phyloP scores from a whole-genome alignment of 2,329 filamentous ascomycete species.

The Hypoxylon sp. region DNA sequence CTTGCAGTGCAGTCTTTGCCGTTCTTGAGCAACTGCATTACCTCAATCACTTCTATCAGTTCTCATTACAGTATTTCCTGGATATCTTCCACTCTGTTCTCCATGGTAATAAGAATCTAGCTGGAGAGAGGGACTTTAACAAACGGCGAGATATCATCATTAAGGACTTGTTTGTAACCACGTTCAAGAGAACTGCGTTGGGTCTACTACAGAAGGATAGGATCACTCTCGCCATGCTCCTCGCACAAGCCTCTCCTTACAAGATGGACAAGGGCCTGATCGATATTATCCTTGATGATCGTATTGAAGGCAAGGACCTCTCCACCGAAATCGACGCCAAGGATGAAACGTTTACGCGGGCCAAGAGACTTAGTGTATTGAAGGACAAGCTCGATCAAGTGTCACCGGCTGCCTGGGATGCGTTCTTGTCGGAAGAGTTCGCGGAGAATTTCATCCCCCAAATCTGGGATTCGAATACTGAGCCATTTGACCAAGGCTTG shows the following conservation, averaged over 20 bases:
- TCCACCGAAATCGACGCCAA: conserved; percentile 76
- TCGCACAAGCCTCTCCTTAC: conserved; percentile 96
- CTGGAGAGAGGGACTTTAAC: conserved; percentile 80
- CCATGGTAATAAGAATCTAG: conserved; percentile 81
- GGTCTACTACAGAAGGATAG: conserved; percentile 94
- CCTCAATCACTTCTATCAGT: conserved; percentile 99
- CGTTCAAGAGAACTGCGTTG: conserved; percentile 93
- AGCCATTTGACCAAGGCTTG: conserved; percentile 81
- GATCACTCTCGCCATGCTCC: conserved; percentile 92
- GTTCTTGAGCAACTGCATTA: conserved; percentile 97
- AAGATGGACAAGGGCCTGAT: conserved; percentile 93
- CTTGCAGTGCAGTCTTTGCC: conserved; percentile 97
- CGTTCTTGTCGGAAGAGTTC: conserved; percentile 86
- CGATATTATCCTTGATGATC: conserved; percentile 86
- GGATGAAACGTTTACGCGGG: conserved; percentile 77
- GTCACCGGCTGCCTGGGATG: conserved; percentile 78
- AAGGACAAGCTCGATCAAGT: conserved; percentile 79
- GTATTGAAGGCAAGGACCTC: conserved; percentile 81
- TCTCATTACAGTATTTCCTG: conserved; percentile 97
- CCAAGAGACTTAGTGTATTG: conserved; percentile 79
- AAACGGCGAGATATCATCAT: conserved; percentile 90
- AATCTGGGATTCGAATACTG: conserved; percentile 77
- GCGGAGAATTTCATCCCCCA: conserved; percentile 87
- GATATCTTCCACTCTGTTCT: conserved; percentile 97
- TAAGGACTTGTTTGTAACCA: conserved; percentile 89